Evolutionary conservation across 768 basidiomycete genomes (phyloP).

Genomic region (Auricularia sp.): DNA sequence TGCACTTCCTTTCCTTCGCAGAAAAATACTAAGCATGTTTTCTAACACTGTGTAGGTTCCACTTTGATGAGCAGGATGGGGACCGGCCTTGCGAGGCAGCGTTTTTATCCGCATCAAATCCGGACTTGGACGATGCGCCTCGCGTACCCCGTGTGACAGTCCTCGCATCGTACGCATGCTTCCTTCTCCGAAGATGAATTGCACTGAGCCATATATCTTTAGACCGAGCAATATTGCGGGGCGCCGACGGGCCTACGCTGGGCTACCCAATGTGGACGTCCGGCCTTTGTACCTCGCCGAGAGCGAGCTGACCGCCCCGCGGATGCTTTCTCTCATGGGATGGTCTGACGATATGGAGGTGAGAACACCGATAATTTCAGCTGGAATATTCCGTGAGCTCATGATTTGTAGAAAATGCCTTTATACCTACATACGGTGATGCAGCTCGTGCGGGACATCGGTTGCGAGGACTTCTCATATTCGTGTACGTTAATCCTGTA

Average conservation of each 20-base stretch:
- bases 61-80: conserved; percentile 7
- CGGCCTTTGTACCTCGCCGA: conserved; percentile 46
- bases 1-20: not conserved
- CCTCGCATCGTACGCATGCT: conserved; percentile 5
- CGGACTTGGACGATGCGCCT: not conserved
- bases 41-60: not conserved
- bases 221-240: conserved; percentile 7
- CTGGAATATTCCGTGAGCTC: no score
- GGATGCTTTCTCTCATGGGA: conserved; percentile 69
- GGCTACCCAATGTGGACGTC: conserved; percentile 30
- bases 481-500: not conserved
- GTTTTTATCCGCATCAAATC: not conserved
- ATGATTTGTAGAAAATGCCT: conserved; percentile 3
- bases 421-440: conserved; percentile 5
- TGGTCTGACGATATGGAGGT: conserved; percentile 24
- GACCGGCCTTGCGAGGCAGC: conserved; percentile 10
- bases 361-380: no score
- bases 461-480: not conserved
- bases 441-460: conserved; percentile 54
- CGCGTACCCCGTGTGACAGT: conserved; percentile 2
- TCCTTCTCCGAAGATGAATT: no score
- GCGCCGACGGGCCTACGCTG: conserved; percentile 4
- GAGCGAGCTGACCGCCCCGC: conserved; percentile 56
- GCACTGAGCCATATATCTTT: not conserved
- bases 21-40: no score